A percentile compares a stretch with the other conserved stretches of the same genome.
Evolutionary conservation across 805 yeast species (phyloP).

Genomic region (Candida andamanensis): DNA sequence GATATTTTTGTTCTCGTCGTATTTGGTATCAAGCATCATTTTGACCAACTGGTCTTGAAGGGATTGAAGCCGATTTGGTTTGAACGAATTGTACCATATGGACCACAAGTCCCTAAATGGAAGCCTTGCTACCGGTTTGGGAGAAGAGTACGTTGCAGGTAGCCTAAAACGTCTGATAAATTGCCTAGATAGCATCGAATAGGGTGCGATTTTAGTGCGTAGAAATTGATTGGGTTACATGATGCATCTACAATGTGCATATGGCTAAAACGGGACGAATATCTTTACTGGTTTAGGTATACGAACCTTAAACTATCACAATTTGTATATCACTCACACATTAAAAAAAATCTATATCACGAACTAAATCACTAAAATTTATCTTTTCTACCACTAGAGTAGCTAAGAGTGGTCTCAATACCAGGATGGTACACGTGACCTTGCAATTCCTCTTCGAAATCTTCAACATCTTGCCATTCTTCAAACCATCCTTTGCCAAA

Average conservation of each 20-base stretch:
- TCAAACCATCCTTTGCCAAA: slow-evolving; percentile 60
- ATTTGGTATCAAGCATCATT: slow-evolving; percentile 19
- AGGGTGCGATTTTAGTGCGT: not conserved
- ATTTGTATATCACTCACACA: too few species aligned
- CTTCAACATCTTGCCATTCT: slow-evolving; percentile 59
- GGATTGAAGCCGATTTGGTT: slow-evolving; percentile 20
- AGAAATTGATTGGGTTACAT: not conserved
- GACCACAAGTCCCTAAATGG: slow-evolving; percentile 9
- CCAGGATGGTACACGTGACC: slow-evolving; percentile 23
- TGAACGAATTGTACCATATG: slow-evolving; percentile 22
- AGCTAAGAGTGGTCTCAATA: slow-evolving; percentile 9
- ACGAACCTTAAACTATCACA: too few species aligned
- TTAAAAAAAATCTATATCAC: too few species aligned
- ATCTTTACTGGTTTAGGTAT: too few species aligned
- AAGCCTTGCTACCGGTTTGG: slow-evolving; percentile 9
- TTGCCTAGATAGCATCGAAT: too few species aligned
- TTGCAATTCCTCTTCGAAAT: slow-evolving; percentile 44
- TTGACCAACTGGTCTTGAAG: slow-evolving; percentile 33
- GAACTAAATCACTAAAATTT: too few species aligned
- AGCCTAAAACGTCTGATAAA: too few species aligned
- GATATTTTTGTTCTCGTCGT: slow-evolving; percentile 19
- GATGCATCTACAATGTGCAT: not conserved
- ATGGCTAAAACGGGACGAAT: not conserved
- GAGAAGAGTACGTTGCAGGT: slow-evolving; percentile 15
- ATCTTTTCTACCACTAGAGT: slow-evolving; percentile 10